Evolutionary conservation across 805 yeast genomes (phyloP), one percentile per base, ranked within the genome.

Genomic region (Candida palmyrensis): DNA sequence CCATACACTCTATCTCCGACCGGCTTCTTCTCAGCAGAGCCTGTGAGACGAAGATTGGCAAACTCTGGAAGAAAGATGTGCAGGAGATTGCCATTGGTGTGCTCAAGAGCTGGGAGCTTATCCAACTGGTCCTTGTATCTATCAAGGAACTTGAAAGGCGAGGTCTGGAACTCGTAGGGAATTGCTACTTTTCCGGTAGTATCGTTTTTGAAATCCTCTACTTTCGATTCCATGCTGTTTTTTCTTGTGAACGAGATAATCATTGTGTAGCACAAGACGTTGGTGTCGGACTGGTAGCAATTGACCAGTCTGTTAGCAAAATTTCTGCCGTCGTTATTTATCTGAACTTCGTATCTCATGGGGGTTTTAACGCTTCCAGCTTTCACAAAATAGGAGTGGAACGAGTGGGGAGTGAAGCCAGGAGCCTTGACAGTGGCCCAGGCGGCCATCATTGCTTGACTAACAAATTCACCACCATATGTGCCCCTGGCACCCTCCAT

Each of bases 381-480:
- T 29, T 48, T 48, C 30, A 55, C 39, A 32, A 55, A 55, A 42
- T 53, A 53, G 15, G 45, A 37, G 34, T 55, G 61, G 24, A 55
- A 40, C n/a, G 53, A 48, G 32, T 55, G 52, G 14, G 57, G 50
- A 26, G 47, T 40, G 27, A 49, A 43, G 6, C 43, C 51, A n/a
- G 38, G 30, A 25, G 43, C 56, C 3, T 33, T 32, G 4, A 55
- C 44, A 17, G 55, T 45, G 20, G 40, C 53, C 57, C 57, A 53
- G 3, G 57, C 57, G 0, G 58, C 61, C 17, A 45, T 27, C 14
- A 55, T 29, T n/a, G 44, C 44, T 36, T 54, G 59, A 13, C 45
- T 38, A 9, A 52, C 44, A 23, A 52, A 41, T 36, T 55, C 61
- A 3, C 59, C 61, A 3, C 61, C 61, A 27, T 49, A 55, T 1